Conservation (phyloP, 108 stramenopile genomes). For the Discostella pseudostelligera region DNA sequence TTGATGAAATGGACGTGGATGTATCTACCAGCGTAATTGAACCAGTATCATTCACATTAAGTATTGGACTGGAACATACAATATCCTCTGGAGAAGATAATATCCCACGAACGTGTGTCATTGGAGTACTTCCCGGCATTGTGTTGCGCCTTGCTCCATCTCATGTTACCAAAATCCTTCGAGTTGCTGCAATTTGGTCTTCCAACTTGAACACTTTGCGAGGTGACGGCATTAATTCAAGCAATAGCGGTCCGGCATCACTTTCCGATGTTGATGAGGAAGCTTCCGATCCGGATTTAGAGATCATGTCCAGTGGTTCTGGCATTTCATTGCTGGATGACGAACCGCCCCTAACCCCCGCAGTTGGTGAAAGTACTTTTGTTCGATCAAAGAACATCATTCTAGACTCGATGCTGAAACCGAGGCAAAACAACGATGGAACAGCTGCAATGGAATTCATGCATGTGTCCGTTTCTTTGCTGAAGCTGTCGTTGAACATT, state of each 20-base stretch:
- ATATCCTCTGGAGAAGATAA: conserved; percentile 35
- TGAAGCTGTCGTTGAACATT: conserved; percentile 52
- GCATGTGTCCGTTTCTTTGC: conserved; percentile 47
- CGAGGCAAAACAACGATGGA: conserved; percentile 19
- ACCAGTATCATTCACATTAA: conserved; percentile 62
- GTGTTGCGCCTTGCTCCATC: conserved; percentile 54
- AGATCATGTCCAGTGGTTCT: conserved; percentile 41
- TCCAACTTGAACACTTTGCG: conserved; percentile 33
- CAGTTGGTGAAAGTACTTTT: not conserved
- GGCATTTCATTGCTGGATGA: conserved; percentile 45
- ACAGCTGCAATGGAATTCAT: conserved; percentile 28
- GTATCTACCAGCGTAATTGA: conserved; percentile 64
- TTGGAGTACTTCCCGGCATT: conserved; percentile 73
- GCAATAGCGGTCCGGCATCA: not conserved
- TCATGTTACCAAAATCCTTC: conserved; percentile 55
- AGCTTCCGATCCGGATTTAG: conserved; percentile 33
- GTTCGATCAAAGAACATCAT: conserved; percentile 21
- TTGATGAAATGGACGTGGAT: conserved; percentile 50
- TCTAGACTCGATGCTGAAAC: conserved; percentile 18
- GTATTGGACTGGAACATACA: conserved; percentile 63
- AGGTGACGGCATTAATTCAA: conserved; percentile 9
- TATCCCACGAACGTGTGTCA: conserved; percentile 61
- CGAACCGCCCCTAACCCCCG: not conserved
- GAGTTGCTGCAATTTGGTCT: conserved; percentile 61
- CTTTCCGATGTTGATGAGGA: conserved; percentile 30